A percentile compares a stretch with the other conserved stretches of the same genome.
Evolutionary conservation across 371 early-diverging fungal genomes (phyloP).

Genomic region (Mortierella sp.): DNA sequence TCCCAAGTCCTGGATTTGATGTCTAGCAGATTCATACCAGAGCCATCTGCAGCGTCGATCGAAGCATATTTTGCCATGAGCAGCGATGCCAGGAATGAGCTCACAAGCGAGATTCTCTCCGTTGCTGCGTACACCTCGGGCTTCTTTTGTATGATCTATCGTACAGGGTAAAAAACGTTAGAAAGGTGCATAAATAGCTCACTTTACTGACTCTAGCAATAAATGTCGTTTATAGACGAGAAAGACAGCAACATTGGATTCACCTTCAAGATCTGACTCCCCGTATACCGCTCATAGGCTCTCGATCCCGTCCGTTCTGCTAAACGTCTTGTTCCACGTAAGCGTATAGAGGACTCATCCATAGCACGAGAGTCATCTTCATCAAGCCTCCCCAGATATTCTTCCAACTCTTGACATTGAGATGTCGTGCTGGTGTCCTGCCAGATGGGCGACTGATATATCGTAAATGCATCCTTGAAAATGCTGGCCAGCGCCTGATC

Average conservation of each 20-base stretch:
- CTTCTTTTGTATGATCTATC: slow-evolving; percentile 27
- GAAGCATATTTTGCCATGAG: slow-evolving; percentile 70
- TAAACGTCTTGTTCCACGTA: slow-evolving; percentile 54
- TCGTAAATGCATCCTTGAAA: slow-evolving; percentile 68
- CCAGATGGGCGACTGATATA: slow-evolving; percentile 83
- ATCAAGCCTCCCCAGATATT: slow-evolving; percentile 63
- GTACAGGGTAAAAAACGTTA: too few relatives aligned
- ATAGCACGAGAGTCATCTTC: neutral
- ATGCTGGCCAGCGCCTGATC: slow-evolving; percentile 59
- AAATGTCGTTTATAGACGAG: too few relatives aligned
- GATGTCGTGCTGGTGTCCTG: slow-evolving; percentile 81
- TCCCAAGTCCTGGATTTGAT: slow-evolving; percentile 72
- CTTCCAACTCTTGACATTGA: slow-evolving; percentile 74
- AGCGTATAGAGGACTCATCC: neutral
- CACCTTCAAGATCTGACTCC: slow-evolving; percentile 80
- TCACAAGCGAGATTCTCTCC: slow-evolving; percentile 75
- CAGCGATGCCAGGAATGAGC: slow-evolving; percentile 78
- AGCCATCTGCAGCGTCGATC: slow-evolving; percentile 82
- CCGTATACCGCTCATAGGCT: slow-evolving; percentile 86
- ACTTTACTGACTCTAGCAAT: too few relatives aligned
- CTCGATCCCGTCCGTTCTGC: slow-evolving; percentile 80
- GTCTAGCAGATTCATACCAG: slow-evolving; percentile 86
- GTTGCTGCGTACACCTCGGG: slow-evolving; percentile 51
- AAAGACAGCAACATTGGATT: too few relatives aligned
- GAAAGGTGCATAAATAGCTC: too few relatives aligned